Evolutionary conservation across 352 stramenopile species (phyloP).

Genomic region (Phytophthora podocarpi): DNA sequence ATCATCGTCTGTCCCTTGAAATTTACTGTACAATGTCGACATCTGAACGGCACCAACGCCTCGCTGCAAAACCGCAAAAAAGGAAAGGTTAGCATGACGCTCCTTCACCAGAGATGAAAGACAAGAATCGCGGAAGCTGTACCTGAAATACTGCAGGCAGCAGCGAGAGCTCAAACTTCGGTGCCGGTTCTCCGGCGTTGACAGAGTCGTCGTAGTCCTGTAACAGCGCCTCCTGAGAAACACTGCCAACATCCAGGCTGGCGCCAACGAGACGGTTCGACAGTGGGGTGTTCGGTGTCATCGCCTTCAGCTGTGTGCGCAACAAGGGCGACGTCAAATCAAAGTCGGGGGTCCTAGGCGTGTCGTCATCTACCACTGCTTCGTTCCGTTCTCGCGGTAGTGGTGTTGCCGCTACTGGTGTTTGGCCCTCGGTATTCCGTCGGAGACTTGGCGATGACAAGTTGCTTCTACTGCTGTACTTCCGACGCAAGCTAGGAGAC

Average conservation of each 20-base stretch:
- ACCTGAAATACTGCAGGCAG: conserved; percentile 83
- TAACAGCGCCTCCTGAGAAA: conserved; percentile 68
- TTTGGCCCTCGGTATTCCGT: conserved; percentile 12
- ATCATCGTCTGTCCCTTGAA: conserved; percentile 59
- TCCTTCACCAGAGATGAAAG: not conserved
- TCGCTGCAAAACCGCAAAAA: conserved; percentile 42
- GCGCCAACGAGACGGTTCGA: conserved; percentile 86
- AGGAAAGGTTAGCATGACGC: conserved; percentile 7
- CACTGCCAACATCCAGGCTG: conserved; percentile 70
- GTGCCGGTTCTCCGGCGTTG: conserved; percentile 59
- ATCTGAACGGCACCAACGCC: conserved; percentile 82
- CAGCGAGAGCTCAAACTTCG: conserved; percentile 74
- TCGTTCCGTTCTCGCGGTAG: conserved; percentile 35
- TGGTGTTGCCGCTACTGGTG: conserved; percentile 22
- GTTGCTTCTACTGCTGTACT: conserved; percentile 66
- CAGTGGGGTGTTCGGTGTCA: conserved; percentile 83
- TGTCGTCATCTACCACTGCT: conserved; percentile 54
- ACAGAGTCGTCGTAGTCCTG: conserved; percentile 78
- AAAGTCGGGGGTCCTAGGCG: conserved; percentile 62
- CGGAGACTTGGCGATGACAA: conserved; percentile 50
- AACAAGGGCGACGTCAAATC: conserved; percentile 81
- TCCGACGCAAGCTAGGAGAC: conserved; percentile 62
- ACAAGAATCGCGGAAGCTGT: not conserved
- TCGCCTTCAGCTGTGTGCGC: conserved; percentile 79
- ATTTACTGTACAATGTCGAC: conserved; percentile 87